phyloP scores from a whole-genome alignment of 805 yeast species.

The Wickerhamiella slavikovae region DNA sequence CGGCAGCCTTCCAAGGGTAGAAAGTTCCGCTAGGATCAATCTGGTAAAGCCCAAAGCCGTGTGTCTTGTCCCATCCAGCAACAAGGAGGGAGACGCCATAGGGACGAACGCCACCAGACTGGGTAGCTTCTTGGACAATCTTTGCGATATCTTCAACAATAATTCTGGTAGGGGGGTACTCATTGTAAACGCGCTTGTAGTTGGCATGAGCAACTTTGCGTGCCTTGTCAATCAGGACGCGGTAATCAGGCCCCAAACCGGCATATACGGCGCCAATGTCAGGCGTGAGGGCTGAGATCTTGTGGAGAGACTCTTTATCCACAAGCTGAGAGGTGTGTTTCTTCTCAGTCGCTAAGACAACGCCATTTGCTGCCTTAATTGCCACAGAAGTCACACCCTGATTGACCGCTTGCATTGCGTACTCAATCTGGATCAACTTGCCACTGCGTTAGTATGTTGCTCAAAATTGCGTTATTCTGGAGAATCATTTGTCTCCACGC shows the following conservation, averaged over 20 bases:
- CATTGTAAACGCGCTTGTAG: slow-evolving; percentile 84
- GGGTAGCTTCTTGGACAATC: slow-evolving; percentile 97
- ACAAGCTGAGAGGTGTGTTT: slow-evolving; percentile 64
- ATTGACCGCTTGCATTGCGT: slow-evolving; percentile 91
- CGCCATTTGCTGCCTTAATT: slow-evolving; percentile 84
- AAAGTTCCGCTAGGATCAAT: slow-evolving; percentile 96
- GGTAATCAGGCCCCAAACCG: slow-evolving; percentile 98
- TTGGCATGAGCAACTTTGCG: slow-evolving; percentile 83
- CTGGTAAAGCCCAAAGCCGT: slow-evolving; percentile 70
- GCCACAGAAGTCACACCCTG: slow-evolving; percentile 96
- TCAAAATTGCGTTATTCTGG: slow-evolving; percentile 6
- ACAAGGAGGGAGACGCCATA: slow-evolving; percentile 86
- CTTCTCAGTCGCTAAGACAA: slow-evolving; percentile 91
- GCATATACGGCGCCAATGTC: slow-evolving; percentile 92
- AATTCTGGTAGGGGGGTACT: slow-evolving; percentile 90
- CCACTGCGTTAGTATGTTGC: slow-evolving; percentile 36
- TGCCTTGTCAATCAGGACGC: slow-evolving; percentile 84
- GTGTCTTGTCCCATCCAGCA: slow-evolving; percentile 77
- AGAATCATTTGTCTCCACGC: neutral
- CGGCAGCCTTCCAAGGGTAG: slow-evolving; percentile 99
- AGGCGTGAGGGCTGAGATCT: slow-evolving; percentile 73
- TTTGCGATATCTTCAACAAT: slow-evolving; percentile 88
- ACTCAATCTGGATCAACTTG: slow-evolving; percentile 91
- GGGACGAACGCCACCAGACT: slow-evolving; percentile 97
- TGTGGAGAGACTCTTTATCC: slow-evolving; percentile 51